phyloP scores from a whole-genome alignment of 2,329 filamentous ascomycete genomes.

The Teratosphaeria zuluensis region DNA sequence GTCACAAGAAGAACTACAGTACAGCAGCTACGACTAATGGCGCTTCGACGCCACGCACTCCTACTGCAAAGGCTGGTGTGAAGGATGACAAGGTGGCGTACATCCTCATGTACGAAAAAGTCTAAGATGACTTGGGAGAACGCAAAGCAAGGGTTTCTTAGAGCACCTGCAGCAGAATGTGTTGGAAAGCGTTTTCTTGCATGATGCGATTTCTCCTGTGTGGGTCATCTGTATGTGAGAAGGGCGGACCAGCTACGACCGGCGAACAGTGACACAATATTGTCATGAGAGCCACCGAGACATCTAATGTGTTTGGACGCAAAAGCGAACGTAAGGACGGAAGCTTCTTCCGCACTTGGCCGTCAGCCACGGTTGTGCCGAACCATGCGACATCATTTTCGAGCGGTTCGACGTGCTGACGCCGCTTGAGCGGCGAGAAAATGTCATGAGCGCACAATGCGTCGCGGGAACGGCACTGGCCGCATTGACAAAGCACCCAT shows the following conservation, averaged over 20 bases:
- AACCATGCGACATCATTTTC: not conserved
- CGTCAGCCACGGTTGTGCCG: not conserved
- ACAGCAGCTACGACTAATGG: slow-evolving; percentile 44
- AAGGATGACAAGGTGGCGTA: slow-evolving; percentile 97
- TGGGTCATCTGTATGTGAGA: not conserved
- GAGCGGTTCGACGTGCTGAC: not conserved
- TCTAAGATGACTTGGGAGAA: not conserved
- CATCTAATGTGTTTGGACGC: not conserved
- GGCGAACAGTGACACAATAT: not conserved
- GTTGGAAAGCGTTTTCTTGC: not conserved
- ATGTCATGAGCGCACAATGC: not conserved
- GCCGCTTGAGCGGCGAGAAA: too few species aligned
- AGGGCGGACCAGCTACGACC: not conserved
- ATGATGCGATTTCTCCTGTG: not conserved
- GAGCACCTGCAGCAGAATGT: not conserved
- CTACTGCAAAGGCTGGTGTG: slow-evolving; percentile 46
- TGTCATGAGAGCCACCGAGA: not conserved
- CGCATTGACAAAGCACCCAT: not conserved
- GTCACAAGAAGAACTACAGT: slow-evolving; percentile 49
- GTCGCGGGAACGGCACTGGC: not conserved
- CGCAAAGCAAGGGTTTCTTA: not conserved
- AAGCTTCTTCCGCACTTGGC: not conserved
- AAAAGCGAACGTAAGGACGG: not conserved
- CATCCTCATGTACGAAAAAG: slow-evolving; percentile 76
- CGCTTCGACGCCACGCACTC: slow-evolving; percentile 44